Percentiles rank a stretch among this genome's conserved stretches.
These are phyloP conservation scores for Cyclostephanos tholiformis DNA, from an alignment of 108 stramenopile genomes.

Conservation along the genomic window DNA sequence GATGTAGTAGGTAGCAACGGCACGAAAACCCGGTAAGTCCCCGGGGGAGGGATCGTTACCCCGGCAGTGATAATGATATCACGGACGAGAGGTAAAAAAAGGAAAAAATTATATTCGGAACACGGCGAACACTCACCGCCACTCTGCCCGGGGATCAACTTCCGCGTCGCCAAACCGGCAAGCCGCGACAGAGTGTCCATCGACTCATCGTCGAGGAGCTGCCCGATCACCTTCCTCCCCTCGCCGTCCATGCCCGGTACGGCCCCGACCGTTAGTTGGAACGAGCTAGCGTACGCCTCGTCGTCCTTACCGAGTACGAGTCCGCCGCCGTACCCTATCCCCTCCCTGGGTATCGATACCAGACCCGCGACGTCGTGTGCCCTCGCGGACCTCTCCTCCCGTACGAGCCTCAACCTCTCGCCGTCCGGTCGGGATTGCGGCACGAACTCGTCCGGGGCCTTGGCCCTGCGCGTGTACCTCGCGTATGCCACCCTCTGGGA, in stretches of 20 bases:
- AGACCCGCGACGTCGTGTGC: constrained; percentile 65
- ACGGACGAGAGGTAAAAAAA: too few species aligned
- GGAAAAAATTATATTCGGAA: too few species aligned
- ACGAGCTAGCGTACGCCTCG: constrained; percentile 69
- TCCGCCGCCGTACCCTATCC: constrained; percentile 76
- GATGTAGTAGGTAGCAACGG: too few species aligned
- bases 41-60: too few species aligned
- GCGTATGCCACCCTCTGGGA: constrained; percentile 71
- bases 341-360: constrained; percentile 70
- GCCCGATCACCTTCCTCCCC: constrained; percentile 74
- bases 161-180: constrained; percentile 66
- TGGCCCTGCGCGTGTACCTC: constrained; percentile 46
- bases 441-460: constrained; percentile 58
- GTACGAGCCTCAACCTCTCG: constrained; percentile 27
- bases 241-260: constrained; percentile 67
- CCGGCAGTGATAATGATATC: too few species aligned
- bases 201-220: constrained; percentile 64
- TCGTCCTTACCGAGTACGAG: constrained; percentile 68
- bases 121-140: constrained; percentile 17
- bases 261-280: constrained; percentile 68
- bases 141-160: constrained; percentile 44
- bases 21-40: too few species aligned
- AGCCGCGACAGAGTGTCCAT: constrained; percentile 75
- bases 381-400: constrained; percentile 49
- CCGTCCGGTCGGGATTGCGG: constrained; percentile 66